Base-by-base conservation (phyloP, 2,329 filamentous ascomycete genomes). In the Ophiocordyceps robertsii region DNA sequence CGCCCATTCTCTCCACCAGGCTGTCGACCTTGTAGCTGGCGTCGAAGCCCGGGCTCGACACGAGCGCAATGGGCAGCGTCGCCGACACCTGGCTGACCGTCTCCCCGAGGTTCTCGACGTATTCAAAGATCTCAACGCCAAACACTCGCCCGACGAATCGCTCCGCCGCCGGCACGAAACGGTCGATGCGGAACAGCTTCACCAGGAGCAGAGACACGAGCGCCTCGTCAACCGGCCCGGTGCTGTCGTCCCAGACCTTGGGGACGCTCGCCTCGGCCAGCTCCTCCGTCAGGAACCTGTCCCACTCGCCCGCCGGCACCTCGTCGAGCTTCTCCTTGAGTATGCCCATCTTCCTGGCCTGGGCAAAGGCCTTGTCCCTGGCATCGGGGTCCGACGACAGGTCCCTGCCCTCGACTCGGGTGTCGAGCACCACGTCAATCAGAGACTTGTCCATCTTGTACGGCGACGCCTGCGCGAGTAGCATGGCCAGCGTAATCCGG, bases 11-110 rank as follows among this genome's bases (percentile, higher is more conserved):
- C 62, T 95, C 86, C 29, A 96, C 93, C 42, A 98, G 72, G 47
- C 82, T 87, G 61, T 98, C 92, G 46, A 98, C 92, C 70, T 98
- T 98, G 78, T 96, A 98, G 59, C 87, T 95, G 42, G 93, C 93
- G 63, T 98, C 92, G 60, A 98, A 98, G 32, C 92, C 92, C 46
- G 90, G 88, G 55, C 84, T 95, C 6, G 92, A 98, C 54, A 90
- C 90, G 31, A 98, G 75, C 4, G 92, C 84, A 51, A 98, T 84
- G 10, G 92, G 92, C 3, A 86, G 80, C 29, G 80, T 85, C 29
- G 90, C 80, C 6, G 81, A 82, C 41, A 95, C 87, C 61, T 94
- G 82, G 41, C 80, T 75, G 44, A 94, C 84, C 16, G 92, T 90
- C 45, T 84, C 78, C 57, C 82, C 81, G 38, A 98, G 75, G 57